A percentile compares a stretch with the other conserved stretches of the same genome.
Evolutionary conservation across 345 rosid genomes (phyloP).

Genomic region (Corchorus capsularis): DNA sequence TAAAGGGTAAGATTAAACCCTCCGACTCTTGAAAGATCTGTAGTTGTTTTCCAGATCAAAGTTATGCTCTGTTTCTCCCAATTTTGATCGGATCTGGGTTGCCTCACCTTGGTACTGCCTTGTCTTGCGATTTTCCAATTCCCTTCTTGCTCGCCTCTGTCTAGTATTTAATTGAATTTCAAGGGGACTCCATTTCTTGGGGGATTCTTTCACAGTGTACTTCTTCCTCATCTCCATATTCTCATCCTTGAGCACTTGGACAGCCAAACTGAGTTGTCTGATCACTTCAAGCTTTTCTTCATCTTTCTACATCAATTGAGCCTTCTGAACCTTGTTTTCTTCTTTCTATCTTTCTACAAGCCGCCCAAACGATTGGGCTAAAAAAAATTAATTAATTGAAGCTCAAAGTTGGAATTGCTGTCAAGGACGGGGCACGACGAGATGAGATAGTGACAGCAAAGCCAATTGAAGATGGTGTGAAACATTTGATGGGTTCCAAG

Average conservation of each 20-base stretch:
- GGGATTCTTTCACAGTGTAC: conserved; percentile 23
- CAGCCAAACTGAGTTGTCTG: conserved; percentile 60
- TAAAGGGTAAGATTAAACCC: too few relatives aligned
- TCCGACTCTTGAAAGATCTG: too few relatives aligned
- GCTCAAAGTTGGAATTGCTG: conserved; percentile 41
- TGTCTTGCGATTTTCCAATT: too few relatives aligned
- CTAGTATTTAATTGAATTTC: conserved; percentile 29
- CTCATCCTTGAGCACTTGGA: conserved; percentile 57
- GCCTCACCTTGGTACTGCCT: too few relatives aligned
- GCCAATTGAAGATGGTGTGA: conserved; percentile 32
- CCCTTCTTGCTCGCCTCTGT: too few relatives aligned
- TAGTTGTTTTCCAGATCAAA: too few relatives aligned
- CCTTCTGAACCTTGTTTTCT: too few relatives aligned
- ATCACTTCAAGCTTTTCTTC: conserved; percentile 81
- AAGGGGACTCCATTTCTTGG: conserved; percentile 39
- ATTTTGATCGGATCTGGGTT: too few relatives aligned
- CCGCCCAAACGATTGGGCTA: too few relatives aligned
- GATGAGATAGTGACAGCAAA: conserved; percentile 27
- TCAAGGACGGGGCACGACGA: conserved; percentile 35
- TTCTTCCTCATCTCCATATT: conserved; percentile 51
- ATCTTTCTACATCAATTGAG: conserved; percentile 58
- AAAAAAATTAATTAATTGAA: too few relatives aligned
- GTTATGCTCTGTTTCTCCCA: too few relatives aligned
- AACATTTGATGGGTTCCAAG: conserved; percentile 44
- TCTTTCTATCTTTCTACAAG: too few relatives aligned